phyloP scores from a whole-genome alignment of 2,329 filamentous ascomycete genomes.

The Fonsecaea multimorphosa region DNA sequence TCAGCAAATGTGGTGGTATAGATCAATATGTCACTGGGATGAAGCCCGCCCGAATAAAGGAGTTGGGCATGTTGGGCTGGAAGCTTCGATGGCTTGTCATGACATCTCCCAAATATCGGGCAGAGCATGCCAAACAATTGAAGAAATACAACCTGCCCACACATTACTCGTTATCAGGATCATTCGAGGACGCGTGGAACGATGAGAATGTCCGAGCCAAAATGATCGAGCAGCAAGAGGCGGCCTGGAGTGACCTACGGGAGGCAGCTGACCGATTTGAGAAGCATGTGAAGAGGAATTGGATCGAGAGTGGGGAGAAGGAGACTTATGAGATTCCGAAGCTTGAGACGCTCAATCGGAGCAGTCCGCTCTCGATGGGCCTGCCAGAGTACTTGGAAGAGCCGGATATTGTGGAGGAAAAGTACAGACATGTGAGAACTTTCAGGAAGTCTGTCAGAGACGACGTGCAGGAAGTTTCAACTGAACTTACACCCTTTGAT shows the following conservation, averaged over 20 bases:
- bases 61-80: slow-evolving; percentile 91
- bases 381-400: slow-evolving; percentile 26
- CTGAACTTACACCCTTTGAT: background rate
- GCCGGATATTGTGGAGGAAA: slow-evolving; percentile 8
- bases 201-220: slow-evolving; percentile 52
- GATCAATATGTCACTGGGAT: slow-evolving; percentile 89
- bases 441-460: slow-evolving; percentile 1
- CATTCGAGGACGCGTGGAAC: slow-evolving; percentile 51
- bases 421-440: slow-evolving; percentile 13
- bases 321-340: slow-evolving; percentile 28
- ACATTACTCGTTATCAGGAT: slow-evolving; percentile 45
- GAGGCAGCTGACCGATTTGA: slow-evolving; percentile 39
- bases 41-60: slow-evolving; percentile 77
- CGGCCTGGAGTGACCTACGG: slow-evolving; percentile 40
- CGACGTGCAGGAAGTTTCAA: background rate
- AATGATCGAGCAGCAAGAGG: slow-evolving; percentile 48
- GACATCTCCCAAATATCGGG: slow-evolving; percentile 73
- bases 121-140: slow-evolving; percentile 70
- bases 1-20: slow-evolving; percentile 85
- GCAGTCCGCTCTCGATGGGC: slow-evolving; percentile 15
- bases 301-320: slow-evolving; percentile 33
- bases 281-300: slow-evolving; percentile 38
- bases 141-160: slow-evolving; percentile 68
- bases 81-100: slow-evolving; percentile 86
- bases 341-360: slow-evolving; percentile 26